These are phyloP conservation scores for Gryganskiella cystojenkinii DNA, from an alignment of 192 early-diverging fungal genomes.

Conservation along the genomic window DNA sequence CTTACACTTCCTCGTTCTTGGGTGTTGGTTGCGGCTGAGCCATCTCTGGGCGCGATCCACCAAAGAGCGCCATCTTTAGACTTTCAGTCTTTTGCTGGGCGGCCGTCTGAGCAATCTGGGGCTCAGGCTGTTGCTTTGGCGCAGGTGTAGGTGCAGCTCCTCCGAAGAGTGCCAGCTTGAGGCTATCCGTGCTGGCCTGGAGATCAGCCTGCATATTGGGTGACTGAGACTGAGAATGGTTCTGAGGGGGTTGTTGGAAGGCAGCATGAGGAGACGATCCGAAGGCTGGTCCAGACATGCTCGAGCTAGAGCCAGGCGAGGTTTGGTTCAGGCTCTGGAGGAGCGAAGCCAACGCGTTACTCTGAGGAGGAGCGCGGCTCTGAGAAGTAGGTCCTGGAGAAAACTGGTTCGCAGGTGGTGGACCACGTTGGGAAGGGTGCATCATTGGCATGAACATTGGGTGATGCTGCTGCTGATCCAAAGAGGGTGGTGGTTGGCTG, in stretches of 20 bases:
- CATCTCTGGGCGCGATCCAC: constrained; percentile 33
- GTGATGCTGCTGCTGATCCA: constrained; percentile 50
- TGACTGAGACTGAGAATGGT: constrained; percentile 11
- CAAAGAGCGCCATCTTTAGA: constrained; percentile 44
- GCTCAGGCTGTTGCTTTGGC: constrained; percentile 5
- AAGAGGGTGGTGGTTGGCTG: constrained; percentile 10
- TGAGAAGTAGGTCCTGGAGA: constrained; percentile 23
- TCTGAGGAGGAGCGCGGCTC: constrained; percentile 34
- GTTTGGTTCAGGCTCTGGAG: constrained; percentile 52
- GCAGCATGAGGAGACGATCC: background rate
- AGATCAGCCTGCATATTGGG: constrained; percentile 25
- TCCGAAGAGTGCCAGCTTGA: constrained; percentile 58
- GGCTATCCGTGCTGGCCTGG: constrained; percentile 47
- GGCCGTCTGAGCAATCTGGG: background rate
- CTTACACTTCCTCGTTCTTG: constrained; percentile 49
- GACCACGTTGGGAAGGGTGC: constrained; percentile 19
- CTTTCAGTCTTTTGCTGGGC: constrained; percentile 51
- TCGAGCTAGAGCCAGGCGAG: constrained; percentile 17
- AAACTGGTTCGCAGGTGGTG: constrained; percentile 29
- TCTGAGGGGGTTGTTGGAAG: constrained; percentile 9
- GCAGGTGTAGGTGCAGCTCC: constrained; percentile 29
- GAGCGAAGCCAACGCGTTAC: constrained; percentile 41
- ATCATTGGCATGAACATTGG: constrained; percentile 40
- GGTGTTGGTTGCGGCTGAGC: constrained; percentile 39
- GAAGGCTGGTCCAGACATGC: constrained; percentile 24